Evolutionary conservation across 441 rosid genomes (phyloP), one percentile per base, ranked within the genome.

Genomic region (Brassica balearica): DNA sequence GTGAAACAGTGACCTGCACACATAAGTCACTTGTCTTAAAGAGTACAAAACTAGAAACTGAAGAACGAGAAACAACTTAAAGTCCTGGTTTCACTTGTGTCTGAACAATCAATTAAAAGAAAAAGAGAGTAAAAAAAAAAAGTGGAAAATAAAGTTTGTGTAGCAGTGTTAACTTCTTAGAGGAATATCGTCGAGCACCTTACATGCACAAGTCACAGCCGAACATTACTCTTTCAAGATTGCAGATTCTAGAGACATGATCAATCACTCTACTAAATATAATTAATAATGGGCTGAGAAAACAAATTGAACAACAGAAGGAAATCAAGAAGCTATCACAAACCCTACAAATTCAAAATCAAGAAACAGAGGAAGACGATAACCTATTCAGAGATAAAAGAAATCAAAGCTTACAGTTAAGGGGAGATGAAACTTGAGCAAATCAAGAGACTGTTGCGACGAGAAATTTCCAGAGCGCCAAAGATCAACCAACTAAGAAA

Each of bases 391-490:
- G 22, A 58, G 12, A 58, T 20, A 10, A 4, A 41, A 41, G 3
- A 38, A 38, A 15, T 1, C 5, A 51, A 55, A 58, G 6, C 29
- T 58, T 20, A 58, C 63, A 58, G 3, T 0, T 22, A 8, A 58
- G 0, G n/a, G 63, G 29, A 20, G 63, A 58, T 20, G 14, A 58
- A 58, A 22, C 63, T 58, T 22, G 63, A 58, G 63, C 29, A 20
- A 58, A 61, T 12, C 4, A 5, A 17, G 51, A 77, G 77, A 72
- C 25, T 59, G 73, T 34, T 22, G 74, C 56, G 77, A 72, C 74
- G 65, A 53, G 78, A 68, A 68, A 61, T 22, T 22, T 72, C 55
- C 17, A 27, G 73, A 68, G 66, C 66, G 64, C 71, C 22, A 66
- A 41, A 20, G 77, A 71, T 11, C 5, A 55, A 56, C 67, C 23